Evolutionary conservation across 2,329 filamentous ascomycete genomes (phyloP), one percentile per base, ranked within the genome.

Genomic region (Bipolaris gigantea): DNA sequence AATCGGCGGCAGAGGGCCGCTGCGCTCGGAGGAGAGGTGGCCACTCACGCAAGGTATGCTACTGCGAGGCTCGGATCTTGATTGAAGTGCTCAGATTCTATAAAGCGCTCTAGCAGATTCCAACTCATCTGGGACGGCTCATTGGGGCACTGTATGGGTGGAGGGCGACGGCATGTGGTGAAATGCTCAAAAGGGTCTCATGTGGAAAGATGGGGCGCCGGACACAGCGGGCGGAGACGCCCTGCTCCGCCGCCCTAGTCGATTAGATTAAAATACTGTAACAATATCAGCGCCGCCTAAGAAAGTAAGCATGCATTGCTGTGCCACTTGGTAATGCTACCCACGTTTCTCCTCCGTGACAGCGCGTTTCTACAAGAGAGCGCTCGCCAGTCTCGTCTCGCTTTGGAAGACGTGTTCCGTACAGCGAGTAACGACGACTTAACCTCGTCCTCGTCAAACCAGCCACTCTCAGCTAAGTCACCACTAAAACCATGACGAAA

Each of bases 11-110:
- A 46, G 45, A 45, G 39, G 61, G 67, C 55, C 40, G 40, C 40
- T 42, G 40, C 40, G 42, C 42, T 48, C 45, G 55, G 54, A 43
- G 47, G 38, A 44, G 35, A 52, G 38, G 47, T 45, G 50, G 49
- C 57, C 60, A 81, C 87, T 84, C 81, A 93, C 89, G 89, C 90
- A 71, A 94, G 85, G 78, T 94, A 94, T 63, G 89, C 90, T 73
- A 94, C 90, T 58, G 89, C 89, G 76, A 94, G 86, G 76, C 92
- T 93, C 61, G 90, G 89, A 78, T 93, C 88, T 79, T 89, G 88
- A 81, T 92, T 93, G 83, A 94, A 94, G 81, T 94, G 89, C 82
- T 94, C 90, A 80, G 89, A 92, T 83, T 93, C 89, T 81, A 94
- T 86, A 85, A 93, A 92, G 77, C 90, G 86, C 82, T 90, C 89